A percentile compares a stretch with the other conserved stretches of the same genome.
These are phyloP conservation scores for Cutaneotrichosporon sp. DNA, from an alignment of 1,284 basidiomycete genomes.

Conservation along the genomic window DNA sequence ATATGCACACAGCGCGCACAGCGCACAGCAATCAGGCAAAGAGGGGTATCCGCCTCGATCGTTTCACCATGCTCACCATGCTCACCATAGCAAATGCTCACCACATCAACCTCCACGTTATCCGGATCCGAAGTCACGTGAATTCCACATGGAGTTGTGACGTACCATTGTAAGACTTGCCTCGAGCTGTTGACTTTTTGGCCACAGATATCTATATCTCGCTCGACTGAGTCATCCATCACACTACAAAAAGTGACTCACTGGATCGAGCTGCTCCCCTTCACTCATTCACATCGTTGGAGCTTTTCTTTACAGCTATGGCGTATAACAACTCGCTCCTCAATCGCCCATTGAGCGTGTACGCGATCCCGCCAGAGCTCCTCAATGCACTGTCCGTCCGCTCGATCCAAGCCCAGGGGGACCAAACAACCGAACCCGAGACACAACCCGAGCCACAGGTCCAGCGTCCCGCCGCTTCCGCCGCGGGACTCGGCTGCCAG, in stretches of 20 bases:
- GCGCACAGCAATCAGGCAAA: too few relatives aligned
- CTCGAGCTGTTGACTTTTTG: too few relatives aligned
- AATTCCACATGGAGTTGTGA: too few relatives aligned
- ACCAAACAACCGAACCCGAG: neutral
- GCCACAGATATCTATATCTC: too few relatives aligned
- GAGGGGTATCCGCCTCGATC: too few relatives aligned
- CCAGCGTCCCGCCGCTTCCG: conserved; percentile 12
- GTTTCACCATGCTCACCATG: neutral
- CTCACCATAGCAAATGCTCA: too few relatives aligned
- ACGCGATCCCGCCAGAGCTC: conserved; percentile 62
- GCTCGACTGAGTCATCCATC: too few relatives aligned
- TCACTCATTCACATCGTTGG: too few relatives aligned
- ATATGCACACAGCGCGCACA: too few relatives aligned
- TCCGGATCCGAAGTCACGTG: neutral
- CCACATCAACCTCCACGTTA: neutral
- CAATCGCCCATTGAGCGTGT: conserved; percentile 48
- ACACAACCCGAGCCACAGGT: neutral
- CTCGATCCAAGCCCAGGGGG: conserved; percentile 45
- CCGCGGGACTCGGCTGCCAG: conserved; percentile 58
- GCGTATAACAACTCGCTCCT: conserved; percentile 13
- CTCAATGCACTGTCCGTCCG: conserved; percentile 61
- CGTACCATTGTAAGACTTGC: too few relatives aligned
- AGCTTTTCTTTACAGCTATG: neutral
- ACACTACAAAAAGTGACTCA: too few relatives aligned
- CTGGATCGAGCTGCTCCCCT: too few relatives aligned